Evolutionary conservation across 805 yeast species (phyloP), one percentile per base, ranked within the genome.

Genomic region (Priceomyces carsonii): DNA sequence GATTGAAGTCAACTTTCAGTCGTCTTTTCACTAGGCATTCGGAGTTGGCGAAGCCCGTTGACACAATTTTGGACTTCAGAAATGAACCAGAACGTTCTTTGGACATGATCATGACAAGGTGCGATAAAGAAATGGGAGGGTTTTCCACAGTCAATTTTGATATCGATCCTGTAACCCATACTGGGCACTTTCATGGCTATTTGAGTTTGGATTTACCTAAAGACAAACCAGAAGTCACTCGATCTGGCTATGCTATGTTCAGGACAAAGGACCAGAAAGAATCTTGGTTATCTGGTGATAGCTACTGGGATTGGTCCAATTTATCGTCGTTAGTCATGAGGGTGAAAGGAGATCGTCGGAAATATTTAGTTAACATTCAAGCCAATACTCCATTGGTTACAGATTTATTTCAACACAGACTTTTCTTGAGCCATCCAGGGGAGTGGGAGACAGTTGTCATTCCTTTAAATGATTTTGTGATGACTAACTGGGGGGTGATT

Each of bases 381-480:
- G 82, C 91, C 8, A 87, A 85, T 50, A 78, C 88, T 1, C 82
- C 90, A 20, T 73, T 83, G 40, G 73, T 79, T 6, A 82, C 91
- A 2, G 95, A 87, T 58, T 63, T 87, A 43, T 87, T 79, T 59
- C 95, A 87, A 59, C 95, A 87, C 57, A 61, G 95, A 15, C 65
- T 87, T 43, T 87, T 85, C 48, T 61, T 84, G 44, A 76, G 78
- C 45, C 74, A 68, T 26, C 87, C 86, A 4, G 86, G 88, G 2
- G 69, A 78, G 42, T 86, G 95, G 95, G 93, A 87, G 54, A 82
- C 88, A 1, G 88, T 86, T 9, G 76, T 82, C 18, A 79, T 87
- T 21, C 88, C 93, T 29, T 64, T 87, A 33, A 75, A 79, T 45
- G 89, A 83, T 52, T 85, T 87, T 59, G 89, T 87, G 33, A 70